Percentiles rank a stretch among this genome's conserved stretches.
Conservation (phyloP, 2,329 filamentous ascomycete genomes). For the Aureobasidium sp. region DNA sequence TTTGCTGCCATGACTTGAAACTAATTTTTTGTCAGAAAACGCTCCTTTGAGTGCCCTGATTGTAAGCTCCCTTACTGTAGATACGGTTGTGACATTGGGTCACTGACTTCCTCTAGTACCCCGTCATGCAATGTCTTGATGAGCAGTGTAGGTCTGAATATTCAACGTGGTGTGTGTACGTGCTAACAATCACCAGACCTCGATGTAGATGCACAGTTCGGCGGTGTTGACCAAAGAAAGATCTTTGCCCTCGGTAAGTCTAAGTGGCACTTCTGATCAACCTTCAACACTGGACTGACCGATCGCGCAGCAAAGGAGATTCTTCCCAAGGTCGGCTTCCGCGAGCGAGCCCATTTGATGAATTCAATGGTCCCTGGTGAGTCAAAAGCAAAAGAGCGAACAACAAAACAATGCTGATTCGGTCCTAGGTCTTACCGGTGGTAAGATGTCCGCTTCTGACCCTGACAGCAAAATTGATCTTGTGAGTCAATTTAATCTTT, state of each 20-base stretch:
- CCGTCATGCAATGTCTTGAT: conserved; percentile 77
- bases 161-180: no score
- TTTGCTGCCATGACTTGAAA: no score
- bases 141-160: conserved; percentile 52
- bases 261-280: no score
- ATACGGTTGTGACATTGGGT: background rate
- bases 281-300: conserved; percentile 46
- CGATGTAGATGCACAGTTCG: conserved; percentile 81
- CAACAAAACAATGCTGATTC: background rate
- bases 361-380: conserved; percentile 81
- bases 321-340: conserved; percentile 65
- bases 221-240: conserved; percentile 78
- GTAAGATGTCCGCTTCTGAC: conserved; percentile 71
- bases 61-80: conserved; percentile 50
- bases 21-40: conserved; percentile 43
- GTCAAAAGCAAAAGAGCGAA: no score
- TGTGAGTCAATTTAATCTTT: no score
- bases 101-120: conserved; percentile 1
- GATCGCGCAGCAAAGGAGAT: background rate
- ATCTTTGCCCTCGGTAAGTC: conserved; percentile 82
- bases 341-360: conserved; percentile 65
- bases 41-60: conserved; percentile 66
- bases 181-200: no score
- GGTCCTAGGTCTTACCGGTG: conserved; percentile 43
- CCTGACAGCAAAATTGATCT: conserved; percentile 77